These are phyloP conservation scores for Aspergillus sp. DNA, from an alignment of 2,329 filamentous ascomycete genomes.

Conservation along the genomic window DNA sequence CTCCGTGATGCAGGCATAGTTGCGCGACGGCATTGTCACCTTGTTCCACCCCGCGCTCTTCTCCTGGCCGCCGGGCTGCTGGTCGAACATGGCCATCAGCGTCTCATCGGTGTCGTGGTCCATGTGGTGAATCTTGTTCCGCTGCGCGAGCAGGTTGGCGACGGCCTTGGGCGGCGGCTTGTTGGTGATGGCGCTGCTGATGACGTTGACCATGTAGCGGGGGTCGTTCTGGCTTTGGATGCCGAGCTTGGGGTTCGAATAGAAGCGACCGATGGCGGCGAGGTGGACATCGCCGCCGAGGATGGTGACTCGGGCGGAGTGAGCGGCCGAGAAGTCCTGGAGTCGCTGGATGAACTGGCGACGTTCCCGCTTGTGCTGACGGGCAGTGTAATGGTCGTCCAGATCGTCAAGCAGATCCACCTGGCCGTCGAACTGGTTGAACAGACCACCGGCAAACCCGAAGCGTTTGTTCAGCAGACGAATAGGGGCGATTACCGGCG, in stretches of 20 bases:
- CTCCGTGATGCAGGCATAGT: conserved; percentile 63
- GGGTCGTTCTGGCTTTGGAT: conserved; percentile 58
- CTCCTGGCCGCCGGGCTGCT: conserved; percentile 54
- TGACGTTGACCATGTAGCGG: conserved; percentile 63
- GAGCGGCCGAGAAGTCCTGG: conserved; percentile 56
- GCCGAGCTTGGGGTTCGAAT: conserved; percentile 56
- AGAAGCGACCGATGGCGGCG: conserved; percentile 63
- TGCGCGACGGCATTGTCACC: conserved; percentile 74
- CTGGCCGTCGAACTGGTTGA: conserved; percentile 88
- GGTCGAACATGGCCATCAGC: conserved; percentile 60
- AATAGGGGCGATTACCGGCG: conserved; percentile 81
- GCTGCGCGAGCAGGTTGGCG: conserved; percentile 60
- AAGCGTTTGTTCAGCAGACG: conserved; percentile 89
- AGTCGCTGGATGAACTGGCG: conserved; percentile 66
- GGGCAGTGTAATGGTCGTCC: conserved; percentile 78
- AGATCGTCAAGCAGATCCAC: conserved; percentile 64
- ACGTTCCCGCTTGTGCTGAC: conserved; percentile 86
- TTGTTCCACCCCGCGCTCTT: conserved; percentile 74
- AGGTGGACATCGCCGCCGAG: conserved; percentile 65
- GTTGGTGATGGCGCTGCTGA: conserved; percentile 66
- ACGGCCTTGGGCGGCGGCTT: conserved; percentile 64
- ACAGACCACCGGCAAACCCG: conserved; percentile 77
- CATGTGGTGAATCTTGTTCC: conserved; percentile 66
- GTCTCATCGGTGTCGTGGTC: conserved; percentile 64
- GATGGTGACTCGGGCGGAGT: conserved; percentile 59